Evolutionary conservation across 1,284 basidiomycete species (phyloP), one percentile per base, ranked within the genome.

Genomic region (Fomitopsis betulina): DNA sequence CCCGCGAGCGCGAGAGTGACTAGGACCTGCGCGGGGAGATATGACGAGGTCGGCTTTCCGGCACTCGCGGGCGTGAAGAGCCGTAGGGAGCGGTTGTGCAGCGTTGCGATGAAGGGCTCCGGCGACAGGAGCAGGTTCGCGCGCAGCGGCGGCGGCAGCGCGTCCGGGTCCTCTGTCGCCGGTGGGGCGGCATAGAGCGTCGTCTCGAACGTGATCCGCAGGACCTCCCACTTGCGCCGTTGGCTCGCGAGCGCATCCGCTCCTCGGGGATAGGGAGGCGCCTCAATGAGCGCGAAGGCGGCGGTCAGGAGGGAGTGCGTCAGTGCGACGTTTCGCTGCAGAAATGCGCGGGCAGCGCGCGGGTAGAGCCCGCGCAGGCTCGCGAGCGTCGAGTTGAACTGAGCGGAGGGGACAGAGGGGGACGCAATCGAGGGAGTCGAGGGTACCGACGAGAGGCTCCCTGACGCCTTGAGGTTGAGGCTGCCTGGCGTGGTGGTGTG

Each of bases 201-300:
- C 0, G 86, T 84, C 68, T 93, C 90, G 60, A 91, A 79, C 0
- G 89, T 92, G 63, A 93, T 86, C 23, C 90, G 80, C 5, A 93
- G 82, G 55, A 93, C 84, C 64, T 93, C 90, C 91, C 91, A 93
- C 75, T 91, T 91, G 54, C 85, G 77, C 17, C 89, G 80, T 60
- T 84, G 77, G 13, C 79, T 75, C 54, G 76, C 70, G 4, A 88
- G 75, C 13, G 72, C 57, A 65, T 86, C 83, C n/a, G 30, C 49
- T 56, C 51, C 1, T 63, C 63, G 60, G n/a, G 30, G 30, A 32
- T 33, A 51, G 32, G 19, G 17, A 12, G 49, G 19, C 3, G 86
- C 77, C 10, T 75, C 70, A 19, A 91, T 63, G 38, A 89, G 70
- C 25, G 79, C 67, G 68, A 91, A 89, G 0, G 89, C 90, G n/a